Evolutionary conservation across 768 basidiomycete genomes (phyloP).

Genomic region (Xerocomellus intermedius): DNA sequence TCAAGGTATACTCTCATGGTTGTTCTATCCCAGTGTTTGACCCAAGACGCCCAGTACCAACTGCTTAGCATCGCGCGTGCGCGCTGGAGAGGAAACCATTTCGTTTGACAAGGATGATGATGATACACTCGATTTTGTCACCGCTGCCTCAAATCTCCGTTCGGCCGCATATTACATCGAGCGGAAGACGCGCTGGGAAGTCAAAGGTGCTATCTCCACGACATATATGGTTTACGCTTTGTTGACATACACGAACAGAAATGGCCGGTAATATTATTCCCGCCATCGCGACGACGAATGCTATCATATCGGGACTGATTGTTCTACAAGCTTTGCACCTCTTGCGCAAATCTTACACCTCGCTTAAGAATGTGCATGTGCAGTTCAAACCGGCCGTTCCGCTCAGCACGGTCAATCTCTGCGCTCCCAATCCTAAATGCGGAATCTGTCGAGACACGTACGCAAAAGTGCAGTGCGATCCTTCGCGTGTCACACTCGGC

Average conservation of each 20-base stretch:
- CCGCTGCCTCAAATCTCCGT: constrained; percentile 90
- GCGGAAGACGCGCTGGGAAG: constrained; percentile 90
- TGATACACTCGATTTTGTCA: constrained; percentile 95
- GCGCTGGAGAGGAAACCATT: constrained; percentile 66
- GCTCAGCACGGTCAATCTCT: constrained; percentile 65
- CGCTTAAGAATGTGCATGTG: constrained; percentile 71
- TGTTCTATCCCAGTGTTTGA: constrained; percentile 7
- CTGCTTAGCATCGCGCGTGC: constrained; percentile 67
- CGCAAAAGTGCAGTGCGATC: constrained; percentile 69
- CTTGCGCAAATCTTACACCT: constrained; percentile 60
- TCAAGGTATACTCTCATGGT: constrained; percentile 58
- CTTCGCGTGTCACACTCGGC: constrained; percentile 62
- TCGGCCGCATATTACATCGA: constrained; percentile 88
- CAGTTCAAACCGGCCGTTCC: constrained; percentile 80
- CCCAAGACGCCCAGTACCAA: constrained; percentile 55
- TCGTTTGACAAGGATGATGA: constrained; percentile 98
- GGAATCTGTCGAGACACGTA: constrained; percentile 89
- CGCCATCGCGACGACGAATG: constrained; percentile 98
- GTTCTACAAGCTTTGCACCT: constrained; percentile 90
- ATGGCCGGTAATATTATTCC: constrained; percentile 99
- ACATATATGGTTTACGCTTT: neutral
- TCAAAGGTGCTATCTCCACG: constrained; percentile 66
- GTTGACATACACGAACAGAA: constrained; percentile 46
- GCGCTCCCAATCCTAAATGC: constrained; percentile 72
- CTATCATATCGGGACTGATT: constrained; percentile 92